Percentiles rank a stretch among this genome's conserved stretches.
These are phyloP conservation scores for Pezicula rhizophila DNA, from an alignment of 2,329 filamentous ascomycete genomes.

Conservation along the genomic window DNA sequence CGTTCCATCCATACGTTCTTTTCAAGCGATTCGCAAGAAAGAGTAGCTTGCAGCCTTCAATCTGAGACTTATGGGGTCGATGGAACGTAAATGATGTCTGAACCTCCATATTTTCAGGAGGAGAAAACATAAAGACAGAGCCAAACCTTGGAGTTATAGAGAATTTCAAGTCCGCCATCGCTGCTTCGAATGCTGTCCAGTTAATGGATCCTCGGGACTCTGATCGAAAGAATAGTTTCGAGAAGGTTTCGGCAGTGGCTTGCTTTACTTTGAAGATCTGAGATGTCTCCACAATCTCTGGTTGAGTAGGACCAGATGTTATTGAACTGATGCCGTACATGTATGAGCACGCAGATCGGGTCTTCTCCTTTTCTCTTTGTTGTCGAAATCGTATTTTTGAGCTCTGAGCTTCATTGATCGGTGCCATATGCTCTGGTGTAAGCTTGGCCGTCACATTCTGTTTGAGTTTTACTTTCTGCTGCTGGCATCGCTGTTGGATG, in stretches of 20 bases:
- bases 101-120: background rate
- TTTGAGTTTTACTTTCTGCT: conserved; percentile 15
- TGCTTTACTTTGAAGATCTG: conserved; percentile 32
- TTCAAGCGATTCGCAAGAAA: background rate
- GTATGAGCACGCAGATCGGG: conserved; percentile 32
- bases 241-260: conserved; percentile 33
- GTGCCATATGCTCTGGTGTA: conserved; percentile 4
- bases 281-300: background rate
- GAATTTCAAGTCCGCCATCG: conserved; percentile 37
- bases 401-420: conserved; percentile 7
- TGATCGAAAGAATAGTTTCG: conserved; percentile 20
- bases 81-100: background rate
- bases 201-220: conserved; percentile 14
- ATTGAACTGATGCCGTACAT: conserved; percentile 25
- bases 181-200: conserved; percentile 30
- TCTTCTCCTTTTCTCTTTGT: conserved; percentile 38
- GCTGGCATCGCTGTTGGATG: conserved; percentile 26
- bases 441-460: conserved; percentile 7
- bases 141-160: conserved; percentile 34
- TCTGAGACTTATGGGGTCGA: background rate
- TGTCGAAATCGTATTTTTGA: conserved; percentile 26
- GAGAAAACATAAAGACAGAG: conserved; percentile 30
- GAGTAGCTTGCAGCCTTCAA: background rate
- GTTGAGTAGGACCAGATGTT: background rate
- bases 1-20: background rate